phyloP scores from a whole-genome alignment of 345 rosid genomes.

The Rhodamnia argentea region DNA sequence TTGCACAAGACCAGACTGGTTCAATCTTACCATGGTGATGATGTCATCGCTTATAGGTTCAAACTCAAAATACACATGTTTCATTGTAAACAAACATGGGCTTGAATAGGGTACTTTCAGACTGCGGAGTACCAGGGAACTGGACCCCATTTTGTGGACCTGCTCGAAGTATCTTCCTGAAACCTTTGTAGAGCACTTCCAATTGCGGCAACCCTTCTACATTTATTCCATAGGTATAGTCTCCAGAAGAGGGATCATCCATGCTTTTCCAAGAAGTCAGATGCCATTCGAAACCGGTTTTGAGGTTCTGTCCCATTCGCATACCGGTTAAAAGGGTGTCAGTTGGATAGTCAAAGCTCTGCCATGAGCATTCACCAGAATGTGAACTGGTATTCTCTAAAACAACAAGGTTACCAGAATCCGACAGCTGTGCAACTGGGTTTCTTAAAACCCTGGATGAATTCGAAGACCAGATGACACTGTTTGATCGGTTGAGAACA shows the following conservation, averaged over 20 bases:
- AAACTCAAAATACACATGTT: slow-evolving; percentile 7
- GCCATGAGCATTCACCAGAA: slow-evolving; percentile 10
- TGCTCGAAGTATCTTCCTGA: not conserved
- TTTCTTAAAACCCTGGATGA: not conserved
- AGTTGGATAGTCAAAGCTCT: slow-evolving; percentile 22
- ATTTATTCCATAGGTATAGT: not conserved
- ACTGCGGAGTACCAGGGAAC: slow-evolving; percentile 14
- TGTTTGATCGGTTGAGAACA: not conserved
- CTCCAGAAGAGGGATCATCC: slow-evolving; percentile 18
- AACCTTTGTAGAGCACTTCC: not conserved
- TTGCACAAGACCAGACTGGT: not conserved
- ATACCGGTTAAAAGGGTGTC: slow-evolving; percentile 23
- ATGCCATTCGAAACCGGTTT: not conserved
- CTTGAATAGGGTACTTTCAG: slow-evolving; percentile 2
- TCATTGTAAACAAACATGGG: slow-evolving; percentile 2
- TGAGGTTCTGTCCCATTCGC: slow-evolving; percentile 11
- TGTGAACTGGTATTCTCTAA: not conserved
- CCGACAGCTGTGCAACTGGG: slow-evolving; percentile 14
- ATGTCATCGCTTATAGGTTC: not conserved
- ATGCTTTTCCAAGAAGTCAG: slow-evolving; percentile 11
- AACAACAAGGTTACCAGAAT: slow-evolving; percentile 21
- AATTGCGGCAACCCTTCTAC: slow-evolving; percentile 19
- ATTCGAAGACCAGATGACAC: slow-evolving; percentile 11
- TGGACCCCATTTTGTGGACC: slow-evolving; percentile 29
- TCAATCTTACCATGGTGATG: not conserved